Evolutionary conservation across 1,284 basidiomycete genomes (phyloP), one percentile per base, ranked within the genome.

Genomic region (Phylloboletellus chloephorus): DNA sequence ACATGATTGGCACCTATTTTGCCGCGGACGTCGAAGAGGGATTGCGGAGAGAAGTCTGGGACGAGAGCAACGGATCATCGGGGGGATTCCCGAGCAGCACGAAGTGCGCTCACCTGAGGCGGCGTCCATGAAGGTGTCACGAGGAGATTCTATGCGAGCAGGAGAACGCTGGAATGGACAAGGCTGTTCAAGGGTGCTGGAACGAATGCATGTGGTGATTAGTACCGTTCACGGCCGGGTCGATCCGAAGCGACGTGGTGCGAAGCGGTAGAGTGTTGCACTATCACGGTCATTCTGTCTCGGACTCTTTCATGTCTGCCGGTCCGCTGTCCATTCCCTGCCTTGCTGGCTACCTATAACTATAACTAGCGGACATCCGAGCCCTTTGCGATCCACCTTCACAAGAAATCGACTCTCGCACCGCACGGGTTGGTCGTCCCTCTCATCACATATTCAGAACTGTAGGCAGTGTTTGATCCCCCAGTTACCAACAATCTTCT

Each of bases 11-110:
- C 46, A 83, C 82, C 82, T 46, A 79, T 77, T 66, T 89, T 90
- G 48, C 77, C 85, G 58, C 76, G 72, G 49, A 90, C 80, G 58
- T 73, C 70, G 69, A 85, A 90, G 39, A 91, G 61, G n/a, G 73
- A 73, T 12, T 69, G 59, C 22, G 77, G 56, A 23, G 67, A 67
- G 34, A 89, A 70, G 56, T 85, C 82, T 81, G 39, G 1, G 24
- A 16, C 4, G 1, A 5, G 30, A 10, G 10, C 9, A 13, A 12
- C 1, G 9, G 12, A 13, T 30, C 13, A 24, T 8, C 5, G 8
- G 2, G 10, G 7, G 3, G 5, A 16, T 9, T 5, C 2, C 12
- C 3, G 3, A 5, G 1, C 3, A 9, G 7, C 11, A 12, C 2
- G 6, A 5, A 16, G 12, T 8, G 17, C 6, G 16, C 46, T 39